These are phyloP conservation scores for Rubus idaeus DNA, from an alignment of 306 rosid species.

Conservation along the genomic window DNA sequence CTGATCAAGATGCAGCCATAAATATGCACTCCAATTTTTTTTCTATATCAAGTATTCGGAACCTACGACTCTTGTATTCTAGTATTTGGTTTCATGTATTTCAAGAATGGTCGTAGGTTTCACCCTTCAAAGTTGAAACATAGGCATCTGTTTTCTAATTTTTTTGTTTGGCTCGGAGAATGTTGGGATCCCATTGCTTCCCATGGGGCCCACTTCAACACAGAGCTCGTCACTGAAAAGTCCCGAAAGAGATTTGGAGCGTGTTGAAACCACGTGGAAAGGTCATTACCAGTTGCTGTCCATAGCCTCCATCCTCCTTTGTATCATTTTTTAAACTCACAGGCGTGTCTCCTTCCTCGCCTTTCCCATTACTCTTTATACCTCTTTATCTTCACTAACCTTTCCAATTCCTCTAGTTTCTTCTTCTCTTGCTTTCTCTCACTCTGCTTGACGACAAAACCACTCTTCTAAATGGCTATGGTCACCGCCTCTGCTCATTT, in stretches of 20 bases:
- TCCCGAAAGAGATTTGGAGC: not conserved
- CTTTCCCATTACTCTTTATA: slow-evolving; percentile 35
- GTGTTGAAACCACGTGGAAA: slow-evolving; percentile 43
- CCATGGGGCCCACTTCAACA: not conserved
- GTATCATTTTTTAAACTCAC: not conserved
- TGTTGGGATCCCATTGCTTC: too few species aligned
- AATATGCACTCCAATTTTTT: not conserved
- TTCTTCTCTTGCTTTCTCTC: not conserved
- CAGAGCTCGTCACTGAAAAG: not conserved
- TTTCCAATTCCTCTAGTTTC: not conserved
- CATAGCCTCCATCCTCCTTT: not conserved
- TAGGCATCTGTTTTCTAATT: too few species aligned
- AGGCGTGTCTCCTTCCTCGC: slow-evolving; percentile 77
- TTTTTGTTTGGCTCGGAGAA: not conserved
- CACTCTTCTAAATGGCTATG: slow-evolving; percentile 46
- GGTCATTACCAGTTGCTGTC: not conserved
- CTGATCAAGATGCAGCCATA: not conserved
- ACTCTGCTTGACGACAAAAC: slow-evolving; percentile 5
- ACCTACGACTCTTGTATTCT: not conserved
- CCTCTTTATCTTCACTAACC: slow-evolving; percentile 1
- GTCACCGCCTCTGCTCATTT: slow-evolving; percentile 28
- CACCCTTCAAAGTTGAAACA: not conserved
- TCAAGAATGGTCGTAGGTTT: not conserved
- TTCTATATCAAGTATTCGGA: not conserved
- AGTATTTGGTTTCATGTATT: not conserved